These are phyloP conservation scores for Vararia minispora DNA, from an alignment of 768 basidiomycete genomes.

Conservation along the genomic window DNA sequence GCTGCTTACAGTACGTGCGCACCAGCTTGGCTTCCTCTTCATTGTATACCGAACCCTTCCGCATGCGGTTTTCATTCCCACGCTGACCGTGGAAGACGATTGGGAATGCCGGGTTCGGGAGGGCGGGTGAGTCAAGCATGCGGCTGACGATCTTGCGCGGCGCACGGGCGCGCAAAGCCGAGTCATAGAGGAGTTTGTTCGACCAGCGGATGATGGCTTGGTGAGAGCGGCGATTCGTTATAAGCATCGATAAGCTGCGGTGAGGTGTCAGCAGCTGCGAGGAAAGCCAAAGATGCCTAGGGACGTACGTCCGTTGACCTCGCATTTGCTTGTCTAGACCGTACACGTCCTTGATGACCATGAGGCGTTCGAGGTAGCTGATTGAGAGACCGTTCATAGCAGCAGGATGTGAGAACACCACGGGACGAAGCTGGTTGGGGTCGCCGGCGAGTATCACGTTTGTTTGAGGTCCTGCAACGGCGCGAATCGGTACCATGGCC, in stretches of 20 bases:
- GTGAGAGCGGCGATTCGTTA: constrained; percentile 13
- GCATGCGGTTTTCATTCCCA: constrained; percentile 25
- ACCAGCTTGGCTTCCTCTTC: constrained; percentile 25
- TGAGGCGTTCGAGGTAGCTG: constrained; percentile 27
- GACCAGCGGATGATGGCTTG: constrained; percentile 41
- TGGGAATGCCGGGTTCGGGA: constrained; percentile 18
- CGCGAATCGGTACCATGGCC: constrained; percentile 32
- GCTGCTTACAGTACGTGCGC: constrained; percentile 20
- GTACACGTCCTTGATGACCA: constrained; percentile 21
- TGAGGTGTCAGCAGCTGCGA: too few species aligned
- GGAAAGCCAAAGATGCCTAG: constrained; percentile 7
- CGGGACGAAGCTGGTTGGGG: constrained; percentile 26
- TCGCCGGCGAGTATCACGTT: constrained; percentile 29
- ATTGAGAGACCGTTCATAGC: constrained; percentile 17
- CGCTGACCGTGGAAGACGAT: constrained; percentile 24
- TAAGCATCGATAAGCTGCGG: constrained; percentile 9
- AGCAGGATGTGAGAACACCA: constrained; percentile 22
- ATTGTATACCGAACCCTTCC: constrained; percentile 29
- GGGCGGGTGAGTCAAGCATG: constrained; percentile 19
- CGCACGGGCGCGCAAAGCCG: constrained; percentile 22
- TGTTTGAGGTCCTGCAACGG: constrained; percentile 22
- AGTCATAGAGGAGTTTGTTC: constrained; percentile 33
- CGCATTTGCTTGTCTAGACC: constrained; percentile 10
- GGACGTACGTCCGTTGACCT: constrained; percentile 24
- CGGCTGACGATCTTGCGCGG: constrained; percentile 17